Evolutionary conservation across 23 red algal species (phyloP), one percentile per base, ranked within the genome.

Genomic region (Gracilariopsis chorda): DNA sequence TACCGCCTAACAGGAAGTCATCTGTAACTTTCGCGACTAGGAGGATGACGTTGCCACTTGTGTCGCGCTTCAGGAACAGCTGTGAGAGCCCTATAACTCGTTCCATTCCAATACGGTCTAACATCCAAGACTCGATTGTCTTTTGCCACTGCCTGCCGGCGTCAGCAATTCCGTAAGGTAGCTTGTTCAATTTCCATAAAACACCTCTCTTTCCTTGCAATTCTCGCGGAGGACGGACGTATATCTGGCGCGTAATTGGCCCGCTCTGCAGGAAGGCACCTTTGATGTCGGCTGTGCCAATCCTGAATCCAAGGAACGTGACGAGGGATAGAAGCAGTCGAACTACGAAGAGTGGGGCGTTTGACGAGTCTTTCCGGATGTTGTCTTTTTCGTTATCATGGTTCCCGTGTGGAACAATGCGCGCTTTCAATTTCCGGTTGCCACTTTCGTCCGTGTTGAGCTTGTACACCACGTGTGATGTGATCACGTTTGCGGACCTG

Each of bases 401-500:
- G 60, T 86, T 86, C 9, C 81, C 81, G 20, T 70, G 28, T n/a
- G 81, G 60, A 16, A 68, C 51, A 37, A 86, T 86, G 21, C 59
- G 53, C 46, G 27, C 57, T 41, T 68, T 86, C 10, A 68, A 35
- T 40, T 1, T 44, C 25, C 49, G 5, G 2, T 25, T 68, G 24
- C 63, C 43, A 48, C 53, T 41, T 49, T 67, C 55, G 33, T 86
- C 81, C 7, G 37, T 35, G 1, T 86, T 86, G 39, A 86, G 16
- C 32, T 86, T 86, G 81, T 86, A 86, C 21, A 86, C 60, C 20
- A 86, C 63, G 60, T 86, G 81, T 20, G 57, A 86, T 24, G 39
- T 46, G 27, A 86, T 12, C 4, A 86, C 57, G 7, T 86, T 86
- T n/a, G 81, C 59, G 8, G 37, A 28, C 7, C 17, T 19, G 37